Percentiles rank a stretch among this genome's conserved stretches.
Evolutionary conservation across 1,284 basidiomycete genomes (phyloP).

Genomic region (Mrakiaceae sp.): DNA sequence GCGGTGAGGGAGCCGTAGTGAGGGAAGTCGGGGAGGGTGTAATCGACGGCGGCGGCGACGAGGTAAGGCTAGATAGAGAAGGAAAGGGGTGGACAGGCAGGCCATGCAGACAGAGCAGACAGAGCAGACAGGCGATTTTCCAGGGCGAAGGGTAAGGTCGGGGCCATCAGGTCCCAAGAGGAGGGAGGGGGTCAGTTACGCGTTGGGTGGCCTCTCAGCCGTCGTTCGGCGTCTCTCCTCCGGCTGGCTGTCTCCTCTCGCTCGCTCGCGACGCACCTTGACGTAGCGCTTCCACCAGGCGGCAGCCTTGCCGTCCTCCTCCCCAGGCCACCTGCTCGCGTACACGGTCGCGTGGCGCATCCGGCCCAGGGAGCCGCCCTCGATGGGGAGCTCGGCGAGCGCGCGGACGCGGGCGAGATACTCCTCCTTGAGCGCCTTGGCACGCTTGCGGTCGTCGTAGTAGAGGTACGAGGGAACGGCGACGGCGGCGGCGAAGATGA

Average conservation of each 20-base stretch:
- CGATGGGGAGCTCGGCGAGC: slow-evolving; percentile 55
- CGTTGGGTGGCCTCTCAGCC: too few relatives aligned
- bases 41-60: slow-evolving; percentile 88
- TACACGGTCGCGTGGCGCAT: slow-evolving; percentile 76
- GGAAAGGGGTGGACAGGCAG: neutral
- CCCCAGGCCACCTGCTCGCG: slow-evolving; percentile 82
- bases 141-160: too few relatives aligned
- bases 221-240: too few relatives aligned
- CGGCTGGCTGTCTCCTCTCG: too few relatives aligned
- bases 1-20: slow-evolving; percentile 72
- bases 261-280: slow-evolving; percentile 51
- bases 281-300: slow-evolving; percentile 62
- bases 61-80: slow-evolving; percentile 67
- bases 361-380: slow-evolving; percentile 44
- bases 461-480: slow-evolving; percentile 61
- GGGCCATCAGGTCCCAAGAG: too few relatives aligned
- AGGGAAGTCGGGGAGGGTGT: slow-evolving; percentile 68
- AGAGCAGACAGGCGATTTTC: too few relatives aligned
- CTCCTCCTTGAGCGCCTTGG: slow-evolving; percentile 58
- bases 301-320: slow-evolving; percentile 60
- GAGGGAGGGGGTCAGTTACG: too few relatives aligned
- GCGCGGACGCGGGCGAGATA: slow-evolving; percentile 72
- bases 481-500: slow-evolving; percentile 73
- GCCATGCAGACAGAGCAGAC: neutral
- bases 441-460: slow-evolving; percentile 71